These are phyloP conservation scores for Rhizoctonia solani DNA, from an alignment of 1,284 basidiomycete genomes.

Conservation along the genomic window DNA sequence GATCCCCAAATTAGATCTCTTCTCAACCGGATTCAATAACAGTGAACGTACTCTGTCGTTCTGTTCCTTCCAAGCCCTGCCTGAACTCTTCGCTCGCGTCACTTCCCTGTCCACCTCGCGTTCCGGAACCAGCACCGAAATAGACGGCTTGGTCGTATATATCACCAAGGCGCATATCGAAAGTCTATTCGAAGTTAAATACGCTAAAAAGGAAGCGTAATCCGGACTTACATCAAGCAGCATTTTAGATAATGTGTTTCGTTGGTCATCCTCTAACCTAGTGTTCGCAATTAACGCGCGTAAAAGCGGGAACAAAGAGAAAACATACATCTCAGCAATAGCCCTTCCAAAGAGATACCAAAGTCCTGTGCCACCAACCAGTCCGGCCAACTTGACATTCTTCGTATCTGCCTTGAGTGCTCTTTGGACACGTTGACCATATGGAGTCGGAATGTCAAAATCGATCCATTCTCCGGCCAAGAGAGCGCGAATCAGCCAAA, in stretches of 20 bases:
- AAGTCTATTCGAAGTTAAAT: slow-evolving; percentile 58
- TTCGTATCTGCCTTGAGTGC: slow-evolving; percentile 83
- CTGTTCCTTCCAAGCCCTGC: slow-evolving; percentile 85
- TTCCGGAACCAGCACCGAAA: slow-evolving; percentile 72
- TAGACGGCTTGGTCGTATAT: slow-evolving; percentile 90
- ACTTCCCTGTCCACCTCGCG: slow-evolving; percentile 55
- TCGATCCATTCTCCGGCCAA: slow-evolving; percentile 85
- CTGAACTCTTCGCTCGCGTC: slow-evolving; percentile 69
- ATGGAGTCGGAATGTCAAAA: slow-evolving; percentile 78
- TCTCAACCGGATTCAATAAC: not conserved
- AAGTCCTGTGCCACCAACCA: slow-evolving; percentile 82
- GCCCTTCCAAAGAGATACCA: slow-evolving; percentile 90
- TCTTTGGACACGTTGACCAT: slow-evolving; percentile 73
- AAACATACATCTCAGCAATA: slow-evolving; percentile 74
- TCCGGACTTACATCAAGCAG: slow-evolving; percentile 62
- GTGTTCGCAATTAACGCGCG: not conserved
- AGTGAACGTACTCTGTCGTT: slow-evolving; percentile 77
- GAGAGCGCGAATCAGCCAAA: slow-evolving; percentile 85
- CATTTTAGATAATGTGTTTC: slow-evolving; percentile 67
- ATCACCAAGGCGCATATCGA: slow-evolving; percentile 75
- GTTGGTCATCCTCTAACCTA: slow-evolving; percentile 72
- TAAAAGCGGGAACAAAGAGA: not conserved
- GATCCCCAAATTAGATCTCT: not conserved
- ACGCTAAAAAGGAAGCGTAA: not conserved
- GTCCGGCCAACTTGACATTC: slow-evolving; percentile 74